These are phyloP conservation scores for Metrosideros polymorpha DNA, from an alignment of 441 rosid genomes.

Conservation along the genomic window DNA sequence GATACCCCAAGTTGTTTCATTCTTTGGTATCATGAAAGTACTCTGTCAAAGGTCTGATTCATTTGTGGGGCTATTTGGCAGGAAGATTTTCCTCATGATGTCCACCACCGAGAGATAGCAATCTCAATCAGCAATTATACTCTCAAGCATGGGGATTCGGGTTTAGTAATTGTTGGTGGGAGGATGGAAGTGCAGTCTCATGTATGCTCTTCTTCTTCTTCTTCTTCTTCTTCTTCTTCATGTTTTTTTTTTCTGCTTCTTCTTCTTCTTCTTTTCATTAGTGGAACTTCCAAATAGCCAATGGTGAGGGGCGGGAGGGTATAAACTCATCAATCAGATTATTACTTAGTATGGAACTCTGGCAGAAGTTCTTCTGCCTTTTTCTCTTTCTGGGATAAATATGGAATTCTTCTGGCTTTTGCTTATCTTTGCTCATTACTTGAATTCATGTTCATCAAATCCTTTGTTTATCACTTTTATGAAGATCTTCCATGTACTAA, in stretches of 20 bases:
- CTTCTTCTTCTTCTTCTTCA: neutral
- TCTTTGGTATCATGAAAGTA: neutral
- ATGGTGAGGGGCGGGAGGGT: neutral
- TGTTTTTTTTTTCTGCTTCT: constrained; percentile 1
- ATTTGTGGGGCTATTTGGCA: constrained; percentile 14
- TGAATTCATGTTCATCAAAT: neutral
- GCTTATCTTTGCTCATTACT: neutral
- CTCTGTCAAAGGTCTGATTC: neutral
- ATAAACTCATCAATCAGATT: neutral
- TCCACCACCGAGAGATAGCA: constrained; percentile 86
- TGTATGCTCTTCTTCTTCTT: constrained; percentile 50
- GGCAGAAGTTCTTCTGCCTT: neutral
- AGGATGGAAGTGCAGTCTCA: constrained; percentile 94
- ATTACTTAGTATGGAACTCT: neutral
- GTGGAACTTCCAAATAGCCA: neutral
- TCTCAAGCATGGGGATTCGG: constrained; percentile 81
- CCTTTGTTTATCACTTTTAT: neutral
- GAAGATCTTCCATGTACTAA: neutral
- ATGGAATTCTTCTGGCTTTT: neutral
- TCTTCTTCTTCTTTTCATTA: neutral
- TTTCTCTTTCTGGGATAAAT: too few species aligned
- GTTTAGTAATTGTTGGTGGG: constrained; percentile 87
- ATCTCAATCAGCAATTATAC: constrained; percentile 91
- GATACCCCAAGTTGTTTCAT: neutral
- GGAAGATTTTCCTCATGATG: constrained; percentile 93